phyloP scores from a whole-genome alignment of 2,329 filamentous ascomycete species.

The Chaetomium sp. region DNA sequence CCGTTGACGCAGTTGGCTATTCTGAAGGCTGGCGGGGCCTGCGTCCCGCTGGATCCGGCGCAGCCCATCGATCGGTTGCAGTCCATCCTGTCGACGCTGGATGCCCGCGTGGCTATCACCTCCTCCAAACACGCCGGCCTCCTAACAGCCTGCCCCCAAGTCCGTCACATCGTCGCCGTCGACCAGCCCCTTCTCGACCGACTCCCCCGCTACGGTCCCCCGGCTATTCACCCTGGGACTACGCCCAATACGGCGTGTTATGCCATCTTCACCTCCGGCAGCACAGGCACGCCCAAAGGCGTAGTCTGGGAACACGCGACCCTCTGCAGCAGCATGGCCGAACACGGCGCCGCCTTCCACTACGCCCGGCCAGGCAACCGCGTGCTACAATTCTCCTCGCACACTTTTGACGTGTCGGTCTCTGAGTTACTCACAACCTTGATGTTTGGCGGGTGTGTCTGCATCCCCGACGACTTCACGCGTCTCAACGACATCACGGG shows the following conservation, averaged over 20 bases:
- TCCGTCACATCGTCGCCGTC: slow-evolving; percentile 11
- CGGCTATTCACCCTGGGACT: neutral
- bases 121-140: slow-evolving; percentile 6
- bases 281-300: slow-evolving; percentile 49
- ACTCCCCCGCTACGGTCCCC: neutral
- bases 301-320: slow-evolving; percentile 32
- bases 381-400: slow-evolving; percentile 28
- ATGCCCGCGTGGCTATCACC: slow-evolving; percentile 10
- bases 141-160: slow-evolving; percentile 1
- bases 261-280: slow-evolving; percentile 41
- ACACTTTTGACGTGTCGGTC: slow-evolving; percentile 38
- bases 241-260: neutral
- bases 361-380: slow-evolving; percentile 28
- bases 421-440: slow-evolving; percentile 36
- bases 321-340: neutral
- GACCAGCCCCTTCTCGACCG: neutral
- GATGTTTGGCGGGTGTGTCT: slow-evolving; percentile 34
- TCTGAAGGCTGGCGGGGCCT: slow-evolving; percentile 23
- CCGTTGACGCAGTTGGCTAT: slow-evolving; percentile 20
- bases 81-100: neutral
- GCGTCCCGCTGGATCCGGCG: neutral
- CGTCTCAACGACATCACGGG: slow-evolving; percentile 1
- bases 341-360: slow-evolving; percentile 40
- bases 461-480: slow-evolving; percentile 33
- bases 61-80: slow-evolving; percentile 6